A percentile compares a stretch with the other conserved stretches of the same genome.
These are phyloP conservation scores for Leccinum pachyderme DNA, from an alignment of 1,284 basidiomycete species.

Conservation along the genomic window DNA sequence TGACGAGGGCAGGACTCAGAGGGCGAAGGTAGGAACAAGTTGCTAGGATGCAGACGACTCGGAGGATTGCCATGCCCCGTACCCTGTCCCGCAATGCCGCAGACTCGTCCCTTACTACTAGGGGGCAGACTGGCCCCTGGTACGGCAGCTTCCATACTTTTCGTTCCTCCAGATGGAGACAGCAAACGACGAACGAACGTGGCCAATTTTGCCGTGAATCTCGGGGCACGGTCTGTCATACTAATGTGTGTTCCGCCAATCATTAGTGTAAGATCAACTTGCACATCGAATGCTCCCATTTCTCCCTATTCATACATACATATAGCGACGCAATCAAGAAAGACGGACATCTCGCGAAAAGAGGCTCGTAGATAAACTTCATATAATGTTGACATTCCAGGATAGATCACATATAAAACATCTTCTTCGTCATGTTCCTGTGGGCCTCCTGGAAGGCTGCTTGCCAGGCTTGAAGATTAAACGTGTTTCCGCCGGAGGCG, in stretches of 20 bases:
- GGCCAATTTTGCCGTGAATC: not conserved
- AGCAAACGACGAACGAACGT: not conserved
- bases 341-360: conserved; percentile 53
- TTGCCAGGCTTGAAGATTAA: conserved; percentile 40
- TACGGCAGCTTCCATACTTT: no score
- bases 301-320: conserved; percentile 5
- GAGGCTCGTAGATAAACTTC: conserved; percentile 44
- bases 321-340: conserved; percentile 60
- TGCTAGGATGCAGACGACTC: no score
- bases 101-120: no score
- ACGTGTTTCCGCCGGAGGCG: conserved; percentile 20
- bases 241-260: conserved; percentile 56
- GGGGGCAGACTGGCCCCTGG: no score
- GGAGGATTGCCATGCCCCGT: no score
- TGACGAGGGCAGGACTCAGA: no score
- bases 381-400: not conserved
- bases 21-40: no score
- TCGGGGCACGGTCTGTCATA: conserved; percentile 82
- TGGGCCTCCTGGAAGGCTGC: conserved; percentile 25
- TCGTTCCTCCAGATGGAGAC: not conserved
- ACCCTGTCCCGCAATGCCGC: no score
- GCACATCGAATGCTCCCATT: not conserved
- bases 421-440: conserved; percentile 27
- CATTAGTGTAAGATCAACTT: not conserved
- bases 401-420: conserved; percentile 42